Evolutionary conservation across 495 filamentous ascomycete genomes (phyloP), one percentile per base, ranked within the genome.

Genomic region (Trichocladium uniseriatum): DNA sequence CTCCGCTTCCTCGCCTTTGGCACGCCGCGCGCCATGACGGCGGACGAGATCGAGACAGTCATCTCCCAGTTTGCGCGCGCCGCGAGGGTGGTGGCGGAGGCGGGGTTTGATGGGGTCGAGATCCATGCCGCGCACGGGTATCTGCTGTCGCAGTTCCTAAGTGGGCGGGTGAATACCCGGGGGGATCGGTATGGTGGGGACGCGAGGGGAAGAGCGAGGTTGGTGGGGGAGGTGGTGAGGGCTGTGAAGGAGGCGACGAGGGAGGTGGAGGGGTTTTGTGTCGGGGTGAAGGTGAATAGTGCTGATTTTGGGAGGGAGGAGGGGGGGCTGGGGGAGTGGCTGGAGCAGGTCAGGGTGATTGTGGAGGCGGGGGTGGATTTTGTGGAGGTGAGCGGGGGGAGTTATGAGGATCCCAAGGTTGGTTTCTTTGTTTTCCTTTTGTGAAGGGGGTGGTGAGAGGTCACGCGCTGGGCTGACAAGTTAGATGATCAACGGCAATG

Each of bases 51-150:
- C 41, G 49, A 66, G 36, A 56, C 64, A 0, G 73, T 68, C 11
- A 71, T 84, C 14, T 49, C 56, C 0, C 70, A 75, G 45, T 86
- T 80, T 43, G 80, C 68, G 3, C 60, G 71, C 15, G 80, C 81
- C 3, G 79, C 84, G 1, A 61, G 71, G 42, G 79, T 80, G 38
- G 74, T 77, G 1, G 69, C 85, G 9, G 69, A 69, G 5, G 85
- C 84, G 0, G 85, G 84, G n/a, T 89, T 87, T 43, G 82, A 86
- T 53, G 84, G 82, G 13, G 82, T 89, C 2, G 81, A 89, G 66
- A 69, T 87, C 44, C 84, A 87, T 54, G 79, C 69, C 31, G 82
- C 82, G 5, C 86, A 89, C 55, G 85, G 85, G 2, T 88, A 85
- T 54, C 60, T 89, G 45, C 68, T 86, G 42, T 79, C 86, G 54